Conservation (phyloP, 2,329 filamentous ascomycete genomes). For the Nigrospora sphaerica region DNA sequence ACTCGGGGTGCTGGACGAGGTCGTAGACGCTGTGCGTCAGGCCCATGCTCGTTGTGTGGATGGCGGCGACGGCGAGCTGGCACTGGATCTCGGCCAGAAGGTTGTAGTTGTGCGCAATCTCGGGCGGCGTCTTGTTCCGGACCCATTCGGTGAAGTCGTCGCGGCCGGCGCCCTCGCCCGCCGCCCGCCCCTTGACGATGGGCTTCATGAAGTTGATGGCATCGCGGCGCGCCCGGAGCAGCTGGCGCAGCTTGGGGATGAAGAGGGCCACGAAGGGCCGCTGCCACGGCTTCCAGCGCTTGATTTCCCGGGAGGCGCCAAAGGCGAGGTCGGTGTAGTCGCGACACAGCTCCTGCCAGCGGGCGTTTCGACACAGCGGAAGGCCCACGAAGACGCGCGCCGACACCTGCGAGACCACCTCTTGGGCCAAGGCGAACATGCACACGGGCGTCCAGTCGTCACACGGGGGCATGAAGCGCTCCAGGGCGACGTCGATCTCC, state of each 20-base stretch:
- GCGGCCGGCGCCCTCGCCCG: neutral
- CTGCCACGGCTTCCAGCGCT: neutral
- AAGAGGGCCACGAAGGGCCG: neutral
- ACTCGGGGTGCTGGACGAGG: neutral
- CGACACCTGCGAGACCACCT: conserved; percentile 18
- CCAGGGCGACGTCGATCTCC: conserved; percentile 2
- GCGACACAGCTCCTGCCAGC: neutral
- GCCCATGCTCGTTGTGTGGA: conserved; percentile 1
- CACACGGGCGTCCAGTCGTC: conserved; percentile 5
- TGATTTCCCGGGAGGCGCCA: neutral
- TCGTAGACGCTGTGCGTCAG: neutral
- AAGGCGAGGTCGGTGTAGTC: neutral
- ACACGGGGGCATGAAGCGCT: neutral
- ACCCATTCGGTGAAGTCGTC: neutral
- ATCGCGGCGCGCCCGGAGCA: neutral
- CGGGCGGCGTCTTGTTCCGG: neutral
- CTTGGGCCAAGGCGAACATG: conserved; percentile 16
- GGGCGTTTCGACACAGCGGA: conserved; percentile 14
- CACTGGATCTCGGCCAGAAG: conserved; percentile 4
- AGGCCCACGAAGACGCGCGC: conserved; percentile 23
- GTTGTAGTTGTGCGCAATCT: neutral
- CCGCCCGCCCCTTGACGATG: neutral
- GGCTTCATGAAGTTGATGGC: neutral
- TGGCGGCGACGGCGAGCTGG: conserved; percentile 1
- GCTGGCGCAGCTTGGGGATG: neutral